Percentiles rank a stretch among this genome's conserved stretches.
Evolutionary conservation across 139 green algal species (phyloP).

Genomic region (Coelastrella sp.): DNA sequence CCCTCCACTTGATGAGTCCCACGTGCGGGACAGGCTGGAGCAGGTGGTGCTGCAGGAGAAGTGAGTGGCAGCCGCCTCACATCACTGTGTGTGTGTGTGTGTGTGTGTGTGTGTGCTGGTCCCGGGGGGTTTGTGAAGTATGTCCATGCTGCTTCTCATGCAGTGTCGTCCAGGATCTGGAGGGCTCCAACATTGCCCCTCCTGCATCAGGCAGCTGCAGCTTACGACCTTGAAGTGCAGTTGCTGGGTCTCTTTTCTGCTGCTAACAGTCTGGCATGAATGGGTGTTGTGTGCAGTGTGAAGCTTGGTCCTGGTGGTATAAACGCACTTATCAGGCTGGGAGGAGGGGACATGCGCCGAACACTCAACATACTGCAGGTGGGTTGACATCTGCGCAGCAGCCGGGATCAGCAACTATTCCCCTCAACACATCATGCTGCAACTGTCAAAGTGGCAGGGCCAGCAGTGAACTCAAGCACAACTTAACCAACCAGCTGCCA

Average conservation of each 20-base stretch:
- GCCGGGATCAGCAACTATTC: no score
- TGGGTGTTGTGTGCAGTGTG: conserved; percentile 45
- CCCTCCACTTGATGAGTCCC: conserved; percentile 78
- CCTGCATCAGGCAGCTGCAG: background rate
- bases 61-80: conserved; percentile 47
- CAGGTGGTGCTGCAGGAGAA: conserved; percentile 83
- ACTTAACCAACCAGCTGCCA: no score
- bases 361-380: conserved; percentile 97
- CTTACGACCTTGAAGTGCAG: background rate
- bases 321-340: conserved; percentile 86
- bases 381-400: background rate
- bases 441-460: no score
- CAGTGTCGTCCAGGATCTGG: no score
- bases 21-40: conserved; percentile 82
- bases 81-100: background rate
- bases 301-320: conserved; percentile 77
- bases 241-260: background rate
- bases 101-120: background rate
- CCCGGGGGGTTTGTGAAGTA: background rate
- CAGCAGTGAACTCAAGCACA: no score
- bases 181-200: no score
- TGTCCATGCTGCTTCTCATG: background rate
- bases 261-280: background rate
- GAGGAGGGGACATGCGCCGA: conserved; percentile 93
- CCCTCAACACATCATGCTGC: no score